These are phyloP conservation scores for Pythium dissimile DNA, from an alignment of 352 stramenopile species.

Conservation along the genomic window DNA sequence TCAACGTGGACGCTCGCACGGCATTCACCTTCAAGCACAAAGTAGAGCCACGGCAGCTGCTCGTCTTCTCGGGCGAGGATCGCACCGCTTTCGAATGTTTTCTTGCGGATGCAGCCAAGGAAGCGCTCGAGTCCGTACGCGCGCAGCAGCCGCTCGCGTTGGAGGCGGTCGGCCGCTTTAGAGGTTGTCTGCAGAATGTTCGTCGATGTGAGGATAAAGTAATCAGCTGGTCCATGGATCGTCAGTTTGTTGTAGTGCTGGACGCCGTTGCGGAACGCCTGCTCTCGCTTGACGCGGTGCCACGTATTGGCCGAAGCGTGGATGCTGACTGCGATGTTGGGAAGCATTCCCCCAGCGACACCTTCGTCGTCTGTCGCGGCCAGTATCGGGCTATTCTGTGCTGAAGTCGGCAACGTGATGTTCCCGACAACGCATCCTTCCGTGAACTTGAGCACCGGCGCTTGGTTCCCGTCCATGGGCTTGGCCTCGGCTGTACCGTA, in stretches of 20 bases:
- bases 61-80: constrained; percentile 18
- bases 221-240: constrained; percentile 23
- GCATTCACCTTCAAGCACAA: constrained; percentile 27
- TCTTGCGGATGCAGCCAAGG: constrained; percentile 23
- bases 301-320: constrained; percentile 19
- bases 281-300: constrained; percentile 27
- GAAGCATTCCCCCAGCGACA: background rate
- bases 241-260: constrained; percentile 27
- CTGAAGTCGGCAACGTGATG: background rate
- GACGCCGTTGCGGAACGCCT: constrained; percentile 24
- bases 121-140: constrained; percentile 22
- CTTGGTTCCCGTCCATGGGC: constrained; percentile 12
- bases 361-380: no score
- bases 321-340: constrained; percentile 1
- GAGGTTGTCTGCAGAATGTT: constrained; percentile 18
- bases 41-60: constrained; percentile 9
- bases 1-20: constrained; percentile 21
- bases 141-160: constrained; percentile 14
- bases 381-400: background rate
- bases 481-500: constrained; percentile 23
- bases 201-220: constrained; percentile 22
- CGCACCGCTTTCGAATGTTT: constrained; percentile 21
- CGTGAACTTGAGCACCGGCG: constrained; percentile 17
- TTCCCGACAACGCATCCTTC: constrained; percentile 29
- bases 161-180: constrained; percentile 19